Percentiles rank a stretch among this genome's conserved stretches.
Evolutionary conservation across 192 early-diverging fungal genomes (phyloP).

Genomic region (Spinellus fusiger): DNA sequence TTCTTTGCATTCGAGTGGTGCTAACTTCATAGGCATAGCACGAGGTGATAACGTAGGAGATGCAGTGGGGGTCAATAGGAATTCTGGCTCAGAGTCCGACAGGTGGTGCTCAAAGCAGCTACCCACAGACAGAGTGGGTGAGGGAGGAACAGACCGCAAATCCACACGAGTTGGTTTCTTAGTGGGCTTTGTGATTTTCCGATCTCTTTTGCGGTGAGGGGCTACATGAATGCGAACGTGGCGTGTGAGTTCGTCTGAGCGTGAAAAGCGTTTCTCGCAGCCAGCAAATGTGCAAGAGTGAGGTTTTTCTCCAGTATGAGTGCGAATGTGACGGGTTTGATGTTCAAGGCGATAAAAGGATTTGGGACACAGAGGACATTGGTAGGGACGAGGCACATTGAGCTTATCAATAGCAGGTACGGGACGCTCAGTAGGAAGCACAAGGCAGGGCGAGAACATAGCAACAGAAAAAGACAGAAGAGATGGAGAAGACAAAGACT

Average conservation of each 20-base stretch:
- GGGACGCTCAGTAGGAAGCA: constrained; percentile 1
- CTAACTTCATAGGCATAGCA: constrained; percentile 8
- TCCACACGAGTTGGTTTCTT: not conserved
- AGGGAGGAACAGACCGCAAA: constrained; percentile 6
- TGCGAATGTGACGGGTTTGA: constrained; percentile 78
- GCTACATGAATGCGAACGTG: constrained; percentile 48
- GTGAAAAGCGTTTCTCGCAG: constrained; percentile 80
- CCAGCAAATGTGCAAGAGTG: constrained; percentile 63
- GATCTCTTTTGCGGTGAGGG: constrained; percentile 33
- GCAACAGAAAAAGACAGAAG: not conserved
- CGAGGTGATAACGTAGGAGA: constrained; percentile 18
- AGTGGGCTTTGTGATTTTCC: constrained; percentile 10
- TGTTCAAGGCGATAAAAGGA: constrained; percentile 81
- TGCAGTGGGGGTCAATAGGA: constrained; percentile 8
- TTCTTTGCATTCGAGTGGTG: constrained; percentile 19
- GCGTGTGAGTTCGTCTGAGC: constrained; percentile 71
- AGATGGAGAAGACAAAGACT: constrained; percentile 2
- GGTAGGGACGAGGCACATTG: constrained; percentile 50
- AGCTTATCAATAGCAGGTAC: constrained; percentile 19
- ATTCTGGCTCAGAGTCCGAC: constrained; percentile 20
- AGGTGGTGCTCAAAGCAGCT: constrained; percentile 11
- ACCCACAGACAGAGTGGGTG: constrained; percentile 9
- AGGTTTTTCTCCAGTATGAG: constrained; percentile 85
- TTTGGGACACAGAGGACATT: constrained; percentile 56
- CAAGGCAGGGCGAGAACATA: not conserved